Base-by-base conservation (phyloP, 2,329 filamentous ascomycete genomes). In the Emmonsia crescens region DNA sequence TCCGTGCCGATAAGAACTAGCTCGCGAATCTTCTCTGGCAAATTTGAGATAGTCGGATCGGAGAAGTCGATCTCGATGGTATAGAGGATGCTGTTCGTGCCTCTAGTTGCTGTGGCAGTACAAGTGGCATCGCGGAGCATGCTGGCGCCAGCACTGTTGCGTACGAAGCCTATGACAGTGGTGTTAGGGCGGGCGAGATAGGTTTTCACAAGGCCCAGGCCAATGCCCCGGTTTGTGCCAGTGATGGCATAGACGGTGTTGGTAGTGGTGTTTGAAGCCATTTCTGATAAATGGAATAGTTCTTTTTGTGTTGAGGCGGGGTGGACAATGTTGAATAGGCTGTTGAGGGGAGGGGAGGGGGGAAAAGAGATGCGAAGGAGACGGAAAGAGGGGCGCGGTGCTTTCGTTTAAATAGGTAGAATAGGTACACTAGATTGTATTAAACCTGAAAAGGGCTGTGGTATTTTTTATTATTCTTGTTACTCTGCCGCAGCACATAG, bases 191-290 rank as follows among this genome's bases (percentile, higher is more conserved):
- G 67, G 5, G 61, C 21, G 14, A 70, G 64, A n/a, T 70, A 62
- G 8, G 62, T 42, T 36, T 68, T 63, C 14, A 64, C 63, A n/a
- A 70, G 64, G 4, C 65, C 66, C 6, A 69, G 66, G 10, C 70
- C 69, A 10, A 72, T 60, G 31, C 71, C 70, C 59, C 69, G 64
- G 57, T 70, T 72, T 12, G 69, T 67, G 12, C 71, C 70, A 3
- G 70, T 72, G 42, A 72, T 64, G 24, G 70, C 44, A 59, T 68
- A 71, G 6, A 76, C 68, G 5, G 68, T 72, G 54, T 65, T 63
- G 29, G 54, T 27, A 6, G 54, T 68, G 5, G 68, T 72, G 54
- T 65, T 63, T 42, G 54, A 40, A 6, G 54, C 19, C 54, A 42
- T 57, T 16, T 52, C 16, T 27, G 10, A 27, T 27, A 14, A 2